Base-by-base conservation (phyloP, 2,329 filamentous ascomycete species). In the Pseudohalonectria lignicola region DNA sequence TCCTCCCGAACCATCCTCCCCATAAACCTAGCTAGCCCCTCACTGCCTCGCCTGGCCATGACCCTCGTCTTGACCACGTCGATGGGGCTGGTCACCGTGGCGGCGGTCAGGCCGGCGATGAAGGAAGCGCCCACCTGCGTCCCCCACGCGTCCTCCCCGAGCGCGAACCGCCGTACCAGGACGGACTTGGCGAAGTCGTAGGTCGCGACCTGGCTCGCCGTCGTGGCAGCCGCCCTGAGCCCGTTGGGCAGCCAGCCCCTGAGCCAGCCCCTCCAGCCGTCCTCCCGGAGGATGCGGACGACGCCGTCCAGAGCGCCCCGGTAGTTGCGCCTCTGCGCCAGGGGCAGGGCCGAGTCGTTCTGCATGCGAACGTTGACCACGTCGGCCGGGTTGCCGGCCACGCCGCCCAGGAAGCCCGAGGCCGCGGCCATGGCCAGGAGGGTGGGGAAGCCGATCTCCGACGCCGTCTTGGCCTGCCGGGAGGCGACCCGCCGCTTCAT, bases 81-180 rank as follows among this genome's bases (percentile, higher is more conserved):
- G 50, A 84, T 83, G 1, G 79, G 79, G 53, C 82, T 54, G 17
- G 71, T 77, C 49, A 83, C 72, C 66, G 82, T 82, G 45, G 69
- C 74, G 12, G 79, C 79, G 49, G 82, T 82, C 63, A 83, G 82
- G 1, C 79, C 79, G 1, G 79, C 79, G 43, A 82, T 68, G 5
- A 16, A 34, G 5, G 31, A 34, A 13, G 69, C 76, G 4, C 70
- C 75, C 0, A 79, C 78, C 1, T 75, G 69, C 40, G 82, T 64
- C 1, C 76, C 79, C 53, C 79, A 74, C 31, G 59, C 62, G 42
- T 65, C 60, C 6, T 66, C 48, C 2, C 67, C 67, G 37, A 78
- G 53, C 2, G 57, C 63, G 1, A 41, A 42, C 19, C 40, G 31
- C 20, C 39, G 20, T 8, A 35, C 17, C 5, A 49, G 37, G 26